Conservation (phyloP, 2,329 filamentous ascomycete genomes). For the Beauveria caledonica region DNA sequence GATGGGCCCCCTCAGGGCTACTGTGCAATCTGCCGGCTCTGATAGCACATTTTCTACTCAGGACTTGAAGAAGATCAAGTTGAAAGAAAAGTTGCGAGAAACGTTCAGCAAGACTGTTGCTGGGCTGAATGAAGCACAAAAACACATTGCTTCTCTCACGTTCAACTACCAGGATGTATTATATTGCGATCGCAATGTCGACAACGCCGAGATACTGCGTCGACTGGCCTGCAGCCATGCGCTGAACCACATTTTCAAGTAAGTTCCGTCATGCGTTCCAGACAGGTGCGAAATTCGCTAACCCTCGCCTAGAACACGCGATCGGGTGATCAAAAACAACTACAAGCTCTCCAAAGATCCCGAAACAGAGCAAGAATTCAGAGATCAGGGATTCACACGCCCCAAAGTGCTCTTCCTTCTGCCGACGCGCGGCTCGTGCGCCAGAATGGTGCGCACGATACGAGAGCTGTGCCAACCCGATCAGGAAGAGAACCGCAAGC, state of each 20-base stretch:
- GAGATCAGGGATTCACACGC: constrained; percentile 91
- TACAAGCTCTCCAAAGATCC: constrained; percentile 63
- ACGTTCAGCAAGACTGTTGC: constrained; percentile 44
- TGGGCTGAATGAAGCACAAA: constrained; percentile 53
- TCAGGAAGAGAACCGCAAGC: constrained; percentile 89
- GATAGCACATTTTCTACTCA: constrained; percentile 27
- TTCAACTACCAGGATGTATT: constrained; percentile 80
- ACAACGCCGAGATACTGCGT: constrained; percentile 61
- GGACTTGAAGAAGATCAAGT: constrained; percentile 41
- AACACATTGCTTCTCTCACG: constrained; percentile 59
- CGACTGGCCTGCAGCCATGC: constrained; percentile 72
- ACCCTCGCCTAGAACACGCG: constrained; percentile 55
- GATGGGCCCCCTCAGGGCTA: constrained; percentile 38
- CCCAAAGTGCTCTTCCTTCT: constrained; percentile 88
- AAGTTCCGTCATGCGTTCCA: constrained; percentile 20
- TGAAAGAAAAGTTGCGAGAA: constrained; percentile 63
- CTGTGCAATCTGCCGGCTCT: constrained; percentile 38
- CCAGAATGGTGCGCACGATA: constrained; percentile 69
- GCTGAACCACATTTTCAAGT: constrained; percentile 88
- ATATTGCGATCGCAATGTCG: constrained; percentile 61
- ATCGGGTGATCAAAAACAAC: constrained; percentile 89
- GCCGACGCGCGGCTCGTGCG: constrained; percentile 81
- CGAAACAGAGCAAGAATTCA: constrained; percentile 60
- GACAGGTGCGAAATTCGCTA: constrained; percentile 6
- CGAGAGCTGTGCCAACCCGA: constrained; percentile 70